Evolutionary conservation across 345 rosid species (phyloP).

Genomic region (Anastatica hierochuntica): DNA sequence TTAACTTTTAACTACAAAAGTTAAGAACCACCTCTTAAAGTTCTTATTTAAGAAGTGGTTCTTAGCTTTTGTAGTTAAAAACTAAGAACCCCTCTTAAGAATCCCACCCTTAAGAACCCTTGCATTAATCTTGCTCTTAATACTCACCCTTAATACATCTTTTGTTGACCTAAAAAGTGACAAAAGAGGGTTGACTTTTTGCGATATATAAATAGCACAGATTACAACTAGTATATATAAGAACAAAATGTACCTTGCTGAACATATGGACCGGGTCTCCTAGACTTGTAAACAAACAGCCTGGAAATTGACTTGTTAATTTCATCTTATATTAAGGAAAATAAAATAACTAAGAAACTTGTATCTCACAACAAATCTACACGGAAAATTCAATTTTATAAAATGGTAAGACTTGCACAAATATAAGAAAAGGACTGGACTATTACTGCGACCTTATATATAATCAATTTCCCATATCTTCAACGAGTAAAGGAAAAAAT

Average conservation of each 20-base stretch:
- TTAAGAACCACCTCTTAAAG: too few relatives aligned
- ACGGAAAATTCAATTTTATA: not conserved
- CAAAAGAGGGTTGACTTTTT: not conserved
- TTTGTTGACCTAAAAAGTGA: too few relatives aligned
- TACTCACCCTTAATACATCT: too few relatives aligned
- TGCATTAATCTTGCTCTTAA: too few relatives aligned
- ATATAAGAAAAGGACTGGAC: not conserved
- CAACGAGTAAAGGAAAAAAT: constrained; percentile 22
- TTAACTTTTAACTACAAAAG: too few relatives aligned
- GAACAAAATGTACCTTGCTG: not conserved
- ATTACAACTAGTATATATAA: not conserved
- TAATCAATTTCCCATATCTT: not conserved
- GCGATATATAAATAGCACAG: not conserved
- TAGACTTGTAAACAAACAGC: constrained; percentile 5
- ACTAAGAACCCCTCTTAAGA: too few relatives aligned
- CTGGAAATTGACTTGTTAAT: constrained; percentile 4
- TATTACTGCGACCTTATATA: not conserved
- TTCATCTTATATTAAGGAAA: not conserved
- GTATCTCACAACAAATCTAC: not conserved
- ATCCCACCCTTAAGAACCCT: too few relatives aligned
- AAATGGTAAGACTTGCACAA: constrained; percentile 1
- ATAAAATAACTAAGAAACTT: not conserved
- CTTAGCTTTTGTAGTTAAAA: too few relatives aligned
- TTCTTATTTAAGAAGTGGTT: too few relatives aligned
- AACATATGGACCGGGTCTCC: not conserved